Evolutionary conservation across 1,284 basidiomycete species (phyloP).

Genomic region (Irpex sp.): DNA sequence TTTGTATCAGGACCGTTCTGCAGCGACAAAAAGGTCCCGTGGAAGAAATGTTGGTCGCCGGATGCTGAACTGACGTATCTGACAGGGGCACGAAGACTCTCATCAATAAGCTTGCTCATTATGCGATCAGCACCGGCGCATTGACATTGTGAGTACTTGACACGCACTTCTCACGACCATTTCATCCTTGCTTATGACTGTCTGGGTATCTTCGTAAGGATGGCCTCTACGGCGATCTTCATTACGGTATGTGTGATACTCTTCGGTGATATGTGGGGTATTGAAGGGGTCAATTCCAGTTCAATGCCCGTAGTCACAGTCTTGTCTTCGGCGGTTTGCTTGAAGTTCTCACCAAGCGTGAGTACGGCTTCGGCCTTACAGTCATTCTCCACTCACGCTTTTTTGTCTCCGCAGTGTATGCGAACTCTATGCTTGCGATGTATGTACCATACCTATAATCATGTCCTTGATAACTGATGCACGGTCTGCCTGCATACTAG

Average conservation of each 20-base stretch:
- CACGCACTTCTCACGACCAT: background rate
- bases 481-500: background rate
- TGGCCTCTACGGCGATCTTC: slow-evolving; percentile 5
- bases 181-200: background rate
- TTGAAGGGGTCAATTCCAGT: background rate
- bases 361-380: background rate
- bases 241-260: background rate
- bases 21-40: background rate
- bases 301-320: slow-evolving; percentile 4
- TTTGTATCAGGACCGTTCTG: slow-evolving; percentile 3
- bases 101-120: background rate
- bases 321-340: slow-evolving; percentile 5
- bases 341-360: slow-evolving; percentile 1
- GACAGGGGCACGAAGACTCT: background rate
- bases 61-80: background rate
- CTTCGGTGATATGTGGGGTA: background rate
- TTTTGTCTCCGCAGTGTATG: background rate
- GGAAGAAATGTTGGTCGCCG: background rate
- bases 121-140: slow-evolving; percentile 4
- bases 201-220: background rate
- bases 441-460: background rate
- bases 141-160: background rate
- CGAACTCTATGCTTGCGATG: slow-evolving; percentile 7
- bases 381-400: background rate
- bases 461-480: background rate